These are phyloP conservation scores for Orbilia javanica DNA, from an alignment of 2,329 filamentous ascomycete genomes.

Conservation along the genomic window DNA sequence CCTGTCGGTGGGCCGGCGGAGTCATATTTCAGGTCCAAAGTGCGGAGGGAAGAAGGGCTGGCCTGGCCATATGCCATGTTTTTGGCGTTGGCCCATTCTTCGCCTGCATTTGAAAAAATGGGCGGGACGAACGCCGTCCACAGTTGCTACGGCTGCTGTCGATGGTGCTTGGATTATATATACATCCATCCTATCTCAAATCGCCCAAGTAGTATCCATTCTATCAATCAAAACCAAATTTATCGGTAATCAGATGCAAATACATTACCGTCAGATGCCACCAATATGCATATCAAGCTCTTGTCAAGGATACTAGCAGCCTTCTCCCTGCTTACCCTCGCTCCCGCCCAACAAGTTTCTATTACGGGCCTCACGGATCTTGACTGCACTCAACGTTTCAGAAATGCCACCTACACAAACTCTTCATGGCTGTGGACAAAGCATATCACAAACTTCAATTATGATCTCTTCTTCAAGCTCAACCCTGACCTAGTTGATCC, in stretches of 20 bases:
- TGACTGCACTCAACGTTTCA: slow-evolving; percentile 38
- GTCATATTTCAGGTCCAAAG: not conserved
- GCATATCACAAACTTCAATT: slow-evolving; percentile 46
- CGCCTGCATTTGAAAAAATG: no score
- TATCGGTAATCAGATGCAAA: not conserved
- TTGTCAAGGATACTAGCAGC: not conserved
- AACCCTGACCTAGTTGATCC: slow-evolving; percentile 13
- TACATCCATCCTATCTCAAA: no score
- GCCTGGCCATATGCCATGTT: no score
- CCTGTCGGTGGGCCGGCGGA: not conserved
- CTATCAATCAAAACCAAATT: not conserved
- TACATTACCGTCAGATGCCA: not conserved
- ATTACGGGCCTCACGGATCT: slow-evolving; percentile 29
- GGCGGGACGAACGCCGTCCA: no score
- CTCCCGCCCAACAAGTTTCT: slow-evolving; percentile 22
- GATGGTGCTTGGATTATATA: no score
- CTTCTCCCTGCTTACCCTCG: not conserved
- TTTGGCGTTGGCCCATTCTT: no score
- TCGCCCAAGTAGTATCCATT: not conserved
- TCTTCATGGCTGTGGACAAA: slow-evolving; percentile 43
- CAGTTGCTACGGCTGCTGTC: no score
- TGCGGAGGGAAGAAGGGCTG: slow-evolving; percentile 2
- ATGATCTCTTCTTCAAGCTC: slow-evolving; percentile 35
- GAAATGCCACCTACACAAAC: slow-evolving; percentile 35
- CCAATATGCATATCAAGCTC: slow-evolving; percentile 26